Evolutionary conservation across 805 yeast genomes (phyloP), one percentile per base, ranked within the genome.

Genomic region (Metschnikowia sp.): DNA sequence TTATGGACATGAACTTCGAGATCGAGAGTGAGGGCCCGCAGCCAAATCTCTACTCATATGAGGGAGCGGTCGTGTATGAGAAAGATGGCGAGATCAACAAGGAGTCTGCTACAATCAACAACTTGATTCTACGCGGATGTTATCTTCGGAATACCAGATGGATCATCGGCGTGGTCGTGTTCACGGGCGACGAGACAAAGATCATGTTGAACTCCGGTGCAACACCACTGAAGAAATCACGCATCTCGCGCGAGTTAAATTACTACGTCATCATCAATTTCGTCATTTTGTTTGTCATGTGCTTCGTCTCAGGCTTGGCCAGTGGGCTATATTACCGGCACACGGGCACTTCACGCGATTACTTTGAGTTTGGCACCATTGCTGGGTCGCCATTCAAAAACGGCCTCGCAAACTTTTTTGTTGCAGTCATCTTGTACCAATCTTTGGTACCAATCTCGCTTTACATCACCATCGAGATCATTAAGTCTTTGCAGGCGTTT

Each of bases 11-110:
- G 44, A 75, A 74, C 52, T 85, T 85, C 55, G 79, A 84, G 78
- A 67, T 86, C n/a, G 88, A 86, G 55, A 79, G 86, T 69, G 94
- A 87, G 67, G 92, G 90, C 8, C 95, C 95, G 12, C 89, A 86
- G 63, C 78, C 90, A 1, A 86, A 85, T 60, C 69, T 87, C 53
- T 87, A 87, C 63, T 76, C 83, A 36, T 87, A 86, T 58, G 87
- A 85, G 62, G 95, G 94, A 53, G 84, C 82, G 55, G 58, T 84
- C 29, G 52, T 45, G 15, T 69, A 69, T 49, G 48, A 46, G 28
- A 44, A 44, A 26, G 48, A 48, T 19, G 59, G 59, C 8, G 54
- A 45, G 26, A 55, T 48, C n/a, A 45, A 46, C 34, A 76, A 81
- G 63, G 94, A 86, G 63, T 78, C 91, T 5, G 77, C 84, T 12